A percentile compares a stretch with the other conserved stretches of the same genome.
Evolutionary conservation across 306 rosid genomes (phyloP).

Genomic region (Pachyrhizus erosus): DNA sequence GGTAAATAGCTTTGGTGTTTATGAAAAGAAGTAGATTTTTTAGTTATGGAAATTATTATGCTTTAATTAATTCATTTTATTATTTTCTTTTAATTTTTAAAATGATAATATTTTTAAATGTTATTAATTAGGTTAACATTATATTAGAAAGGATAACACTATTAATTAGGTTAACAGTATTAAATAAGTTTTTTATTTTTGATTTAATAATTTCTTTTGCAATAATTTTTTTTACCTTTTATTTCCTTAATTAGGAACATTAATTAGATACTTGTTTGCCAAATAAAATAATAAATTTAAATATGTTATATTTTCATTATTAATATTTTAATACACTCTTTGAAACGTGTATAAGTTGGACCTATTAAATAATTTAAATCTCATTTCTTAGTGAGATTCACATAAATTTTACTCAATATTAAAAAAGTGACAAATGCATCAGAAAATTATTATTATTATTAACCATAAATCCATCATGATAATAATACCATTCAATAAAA

Average conservation of each 20-base stretch:
- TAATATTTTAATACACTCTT: no score
- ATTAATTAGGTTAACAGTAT: no score
- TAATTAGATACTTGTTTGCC: neutral
- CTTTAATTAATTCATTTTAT: neutral
- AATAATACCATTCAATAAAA: no score
- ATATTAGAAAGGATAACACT: no score
- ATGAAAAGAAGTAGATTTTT: no score
- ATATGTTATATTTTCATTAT: neutral
- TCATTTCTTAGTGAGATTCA: neutral
- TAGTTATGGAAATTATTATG: no score
- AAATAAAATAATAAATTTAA: neutral
- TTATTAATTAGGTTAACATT: no score
- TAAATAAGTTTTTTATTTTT: no score
- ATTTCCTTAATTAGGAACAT: neutral
- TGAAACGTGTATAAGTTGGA: neutral
- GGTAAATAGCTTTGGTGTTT: neutral
- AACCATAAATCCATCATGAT: no score
- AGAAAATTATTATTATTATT: no score
- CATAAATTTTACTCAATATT: neutral
- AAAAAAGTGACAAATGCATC: neutral
- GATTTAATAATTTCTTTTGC: neutral
- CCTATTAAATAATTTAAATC: neutral
- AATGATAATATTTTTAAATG: neutral
- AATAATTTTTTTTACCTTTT: no score
- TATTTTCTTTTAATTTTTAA: neutral